Conservation (phyloP, 352 stramenopile genomes). For the Phytophthora syringae region DNA sequence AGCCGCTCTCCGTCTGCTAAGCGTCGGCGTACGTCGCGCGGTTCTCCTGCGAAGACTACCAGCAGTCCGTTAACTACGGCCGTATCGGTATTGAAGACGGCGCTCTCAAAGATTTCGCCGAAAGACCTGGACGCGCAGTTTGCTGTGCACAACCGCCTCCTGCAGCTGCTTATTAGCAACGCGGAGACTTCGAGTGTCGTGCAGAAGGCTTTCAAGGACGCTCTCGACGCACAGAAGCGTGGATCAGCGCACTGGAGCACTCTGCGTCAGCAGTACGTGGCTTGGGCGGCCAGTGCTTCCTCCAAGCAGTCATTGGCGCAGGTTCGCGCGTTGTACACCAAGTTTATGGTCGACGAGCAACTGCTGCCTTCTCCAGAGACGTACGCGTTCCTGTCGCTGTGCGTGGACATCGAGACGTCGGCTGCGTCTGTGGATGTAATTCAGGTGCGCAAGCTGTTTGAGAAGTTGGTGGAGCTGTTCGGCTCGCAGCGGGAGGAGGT, state of each 20-base stretch:
- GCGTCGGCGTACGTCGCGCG: constrained; percentile 55
- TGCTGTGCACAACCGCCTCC: constrained; percentile 51
- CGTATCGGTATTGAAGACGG: constrained; percentile 56
- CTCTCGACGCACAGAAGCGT: constrained; percentile 48
- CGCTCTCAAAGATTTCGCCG: too few species aligned
- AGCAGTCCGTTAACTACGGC: constrained; percentile 44
- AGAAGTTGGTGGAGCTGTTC: constrained; percentile 87
- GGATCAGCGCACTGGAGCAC: constrained; percentile 61
- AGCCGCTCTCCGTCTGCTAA: constrained; percentile 42
- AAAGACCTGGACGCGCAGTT: constrained; percentile 56
- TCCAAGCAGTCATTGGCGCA: constrained; percentile 39
- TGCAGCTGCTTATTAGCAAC: constrained; percentile 60
- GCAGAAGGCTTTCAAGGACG: constrained; percentile 59
- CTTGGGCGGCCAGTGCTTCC: constrained; percentile 49
- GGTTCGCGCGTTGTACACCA: constrained; percentile 65
- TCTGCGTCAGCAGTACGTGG: constrained; percentile 71
- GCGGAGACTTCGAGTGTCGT: constrained; percentile 33
- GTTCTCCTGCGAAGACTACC: constrained; percentile 23
- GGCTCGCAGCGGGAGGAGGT: constrained; percentile 60
- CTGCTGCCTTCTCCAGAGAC: constrained; percentile 68
- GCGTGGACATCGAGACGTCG: constrained; percentile 77
- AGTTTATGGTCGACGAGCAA: constrained; percentile 72
- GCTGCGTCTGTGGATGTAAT: constrained; percentile 37
- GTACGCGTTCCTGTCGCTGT: constrained; percentile 69
- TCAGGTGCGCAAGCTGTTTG: constrained; percentile 72